A percentile compares a stretch with the other conserved stretches of the same genome.
phyloP scores from a whole-genome alignment of 441 rosid genomes.

The Manihot esculenta region DNA sequence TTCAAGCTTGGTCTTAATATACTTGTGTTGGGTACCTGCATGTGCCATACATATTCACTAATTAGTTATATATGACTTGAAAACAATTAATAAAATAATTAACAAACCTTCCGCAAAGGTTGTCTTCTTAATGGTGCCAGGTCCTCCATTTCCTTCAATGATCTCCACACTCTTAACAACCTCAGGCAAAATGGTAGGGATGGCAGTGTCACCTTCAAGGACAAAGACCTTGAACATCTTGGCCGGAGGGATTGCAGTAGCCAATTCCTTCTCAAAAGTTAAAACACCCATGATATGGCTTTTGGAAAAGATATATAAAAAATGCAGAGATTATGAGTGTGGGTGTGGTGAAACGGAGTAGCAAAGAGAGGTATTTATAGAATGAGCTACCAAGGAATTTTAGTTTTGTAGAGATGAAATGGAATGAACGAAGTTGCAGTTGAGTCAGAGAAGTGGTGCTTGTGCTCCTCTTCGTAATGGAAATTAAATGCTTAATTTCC shows the following conservation, averaged over 20 bases:
- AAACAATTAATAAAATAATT: too few species aligned
- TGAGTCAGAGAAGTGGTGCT: neutral
- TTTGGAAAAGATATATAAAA: too few species aligned
- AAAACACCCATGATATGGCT: neutral
- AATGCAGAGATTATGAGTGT: neutral
- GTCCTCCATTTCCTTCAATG: slow-evolving; percentile 16
- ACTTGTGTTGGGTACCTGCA: slow-evolving; percentile 32
- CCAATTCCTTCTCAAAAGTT: neutral
- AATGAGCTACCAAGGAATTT: neutral
- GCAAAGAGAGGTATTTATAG: slow-evolving; percentile 5
- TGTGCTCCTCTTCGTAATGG: too few species aligned
- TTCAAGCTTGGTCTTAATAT: slow-evolving; percentile 29
- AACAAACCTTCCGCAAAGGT: neutral
- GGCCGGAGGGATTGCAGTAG: neutral
- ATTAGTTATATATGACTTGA: neutral
- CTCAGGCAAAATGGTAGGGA: neutral
- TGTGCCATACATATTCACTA: neutral
- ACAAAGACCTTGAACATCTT: neutral
- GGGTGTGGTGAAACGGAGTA: neutral
- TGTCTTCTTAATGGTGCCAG: slow-evolving; percentile 1
- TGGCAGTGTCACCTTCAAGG: neutral
- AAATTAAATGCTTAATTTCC: too few species aligned
- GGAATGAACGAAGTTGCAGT: neutral
- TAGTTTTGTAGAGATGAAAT: too few species aligned
- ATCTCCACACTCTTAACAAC: neutral